Conservation (phyloP, 768 basidiomycete genomes). For the Pisolithus sp. region DNA sequence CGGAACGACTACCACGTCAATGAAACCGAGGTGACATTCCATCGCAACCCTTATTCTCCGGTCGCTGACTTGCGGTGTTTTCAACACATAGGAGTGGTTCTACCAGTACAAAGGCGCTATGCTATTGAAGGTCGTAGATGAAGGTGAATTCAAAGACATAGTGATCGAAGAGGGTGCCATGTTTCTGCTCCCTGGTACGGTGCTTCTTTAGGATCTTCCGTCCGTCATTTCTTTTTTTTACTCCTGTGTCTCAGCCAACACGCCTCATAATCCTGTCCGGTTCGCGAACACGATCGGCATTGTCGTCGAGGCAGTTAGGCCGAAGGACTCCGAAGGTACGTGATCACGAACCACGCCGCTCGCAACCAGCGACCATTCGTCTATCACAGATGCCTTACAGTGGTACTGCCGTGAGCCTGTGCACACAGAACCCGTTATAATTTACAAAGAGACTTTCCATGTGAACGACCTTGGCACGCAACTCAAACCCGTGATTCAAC, state of each 20-base stretch:
- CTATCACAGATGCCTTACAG: slow-evolving; percentile 68
- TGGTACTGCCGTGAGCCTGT: slow-evolving; percentile 79
- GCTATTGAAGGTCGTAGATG: slow-evolving; percentile 83
- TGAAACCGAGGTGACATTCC: slow-evolving; percentile 69
- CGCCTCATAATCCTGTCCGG: slow-evolving; percentile 92
- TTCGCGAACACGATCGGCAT: slow-evolving; percentile 88
- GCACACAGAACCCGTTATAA: slow-evolving; percentile 65
- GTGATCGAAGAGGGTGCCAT: slow-evolving; percentile 91
- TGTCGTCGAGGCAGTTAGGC: slow-evolving; percentile 83
- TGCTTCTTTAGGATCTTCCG: background rate
- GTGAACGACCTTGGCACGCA: slow-evolving; percentile 89
- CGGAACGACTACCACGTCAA: slow-evolving; percentile 94
- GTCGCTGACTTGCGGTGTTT: background rate
- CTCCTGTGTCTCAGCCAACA: slow-evolving; percentile 59
- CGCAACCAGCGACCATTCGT: slow-evolving; percentile 1
- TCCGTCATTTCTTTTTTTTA: background rate
- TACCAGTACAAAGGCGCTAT: slow-evolving; percentile 95
- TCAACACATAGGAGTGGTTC: slow-evolving; percentile 78
- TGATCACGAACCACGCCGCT: background rate
- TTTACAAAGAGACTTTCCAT: slow-evolving; percentile 81
- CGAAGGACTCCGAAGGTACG: slow-evolving; percentile 67
- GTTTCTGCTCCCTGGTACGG: slow-evolving; percentile 86
- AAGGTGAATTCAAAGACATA: slow-evolving; percentile 75
- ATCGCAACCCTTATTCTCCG: background rate
- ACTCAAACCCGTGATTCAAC: slow-evolving; percentile 83